Base-by-base conservation (phyloP, 2,329 filamentous ascomycete species). In the Aspergillus pseudonomiae region DNA sequence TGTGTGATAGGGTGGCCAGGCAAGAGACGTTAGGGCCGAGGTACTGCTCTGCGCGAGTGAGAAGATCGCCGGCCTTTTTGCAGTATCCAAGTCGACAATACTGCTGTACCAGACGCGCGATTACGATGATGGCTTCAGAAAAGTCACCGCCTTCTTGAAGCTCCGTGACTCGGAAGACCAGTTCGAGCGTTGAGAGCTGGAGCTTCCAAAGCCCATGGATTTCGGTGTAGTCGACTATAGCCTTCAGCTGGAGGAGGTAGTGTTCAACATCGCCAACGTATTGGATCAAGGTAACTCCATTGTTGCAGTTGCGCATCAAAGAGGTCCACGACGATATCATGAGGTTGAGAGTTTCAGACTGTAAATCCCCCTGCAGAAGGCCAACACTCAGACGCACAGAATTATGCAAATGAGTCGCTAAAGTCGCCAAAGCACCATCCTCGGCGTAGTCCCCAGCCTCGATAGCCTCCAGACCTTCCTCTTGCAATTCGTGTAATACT, bases 1-100 rank as follows among this genome's bases (percentile, higher is more conserved):
- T 86, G 74, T 90, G 90, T 39, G 82, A 81, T 16, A 90, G 68
- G 32, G 75, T 78, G 16, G 83, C 79, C 57, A 84, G 77, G 11
- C 78, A 76, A 3, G 82, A 80, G 2, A 82, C 68, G 1, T 75
- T 75, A 12, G 74, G 34, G 24, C 32, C 71, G 6, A 84, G 67
- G 57, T 85, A 82, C 24, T 80, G 76, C 65, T 88, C 84, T 3
- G 88, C 87, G 60, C 85, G 83, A 1, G 84, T 82, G 19, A 97
- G 82, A 2, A 84, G 75, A 6, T 83, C 72, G 7, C 82, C 82
- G 53, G 88, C 86, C 70, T 85, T 86, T 50, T 84, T 84, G 56
- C 84, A 84, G 68, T 89, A 86, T 32, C 88, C 89, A 64, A 90
- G 80, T 6, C 82, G 80, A 50, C 87, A 79, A 70, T 88, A 86